phyloP scores from a whole-genome alignment of 148 eudicot species.

The Dysphania ambrosioides region DNA sequence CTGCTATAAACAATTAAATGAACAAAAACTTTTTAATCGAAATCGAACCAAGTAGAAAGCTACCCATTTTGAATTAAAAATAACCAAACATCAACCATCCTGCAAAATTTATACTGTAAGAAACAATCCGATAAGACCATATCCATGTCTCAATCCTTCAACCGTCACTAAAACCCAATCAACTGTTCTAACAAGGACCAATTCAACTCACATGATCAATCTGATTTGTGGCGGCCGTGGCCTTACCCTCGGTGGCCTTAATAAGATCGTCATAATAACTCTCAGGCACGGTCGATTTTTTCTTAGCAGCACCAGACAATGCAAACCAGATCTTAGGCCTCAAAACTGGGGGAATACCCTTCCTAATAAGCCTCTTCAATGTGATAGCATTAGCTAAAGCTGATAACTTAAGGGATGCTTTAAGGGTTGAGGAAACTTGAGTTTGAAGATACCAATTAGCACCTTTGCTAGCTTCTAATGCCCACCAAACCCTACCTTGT shows the following conservation, averaged over 20 bases:
- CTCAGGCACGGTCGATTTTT: conserved; percentile 90
- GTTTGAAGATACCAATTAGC: conserved; percentile 86
- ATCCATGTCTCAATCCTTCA: neutral
- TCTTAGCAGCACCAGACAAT: conserved; percentile 93
- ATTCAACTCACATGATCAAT: conserved; percentile 82
- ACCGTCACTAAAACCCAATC: neutral
- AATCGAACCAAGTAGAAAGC: neutral
- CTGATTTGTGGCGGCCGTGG: conserved; percentile 84
- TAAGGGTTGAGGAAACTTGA: conserved; percentile 51
- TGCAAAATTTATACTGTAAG: neutral
- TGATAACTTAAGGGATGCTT: conserved; percentile 67
- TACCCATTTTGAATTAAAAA: neutral
- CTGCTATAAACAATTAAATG: neutral
- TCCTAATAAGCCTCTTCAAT: conserved; percentile 74
- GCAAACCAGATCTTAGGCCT: conserved; percentile 91
- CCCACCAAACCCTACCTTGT: conserved; percentile 92
- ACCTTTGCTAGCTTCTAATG: conserved; percentile 84
- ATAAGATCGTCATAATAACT: conserved; percentile 81
- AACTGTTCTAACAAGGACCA: neutral
- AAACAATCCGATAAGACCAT: neutral
- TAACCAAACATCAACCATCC: neutral
- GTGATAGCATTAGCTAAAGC: conserved; percentile 69
- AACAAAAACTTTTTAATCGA: neutral
- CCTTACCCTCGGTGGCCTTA: conserved; percentile 67
- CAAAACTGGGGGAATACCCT: conserved; percentile 80